Conservation (phyloP, 257 asterid species). For the Solanum habrochaites region DNA sequence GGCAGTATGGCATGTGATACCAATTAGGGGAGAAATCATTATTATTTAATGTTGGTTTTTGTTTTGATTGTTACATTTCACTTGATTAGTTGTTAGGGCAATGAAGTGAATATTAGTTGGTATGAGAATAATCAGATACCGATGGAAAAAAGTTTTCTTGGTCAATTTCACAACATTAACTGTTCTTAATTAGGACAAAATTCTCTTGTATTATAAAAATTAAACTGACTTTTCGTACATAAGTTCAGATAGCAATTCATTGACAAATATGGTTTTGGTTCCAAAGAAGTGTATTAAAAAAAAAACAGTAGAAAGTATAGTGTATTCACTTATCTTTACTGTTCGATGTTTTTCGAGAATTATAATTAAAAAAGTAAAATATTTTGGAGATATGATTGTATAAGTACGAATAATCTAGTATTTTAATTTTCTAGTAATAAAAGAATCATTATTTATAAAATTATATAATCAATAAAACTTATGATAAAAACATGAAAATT, state of each 20-base stretch:
- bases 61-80: background rate
- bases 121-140: background rate
- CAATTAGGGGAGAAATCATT: background rate
- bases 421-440: too few species aligned
- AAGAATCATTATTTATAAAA: too few species aligned
- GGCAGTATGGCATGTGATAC: slow-evolving; percentile 2
- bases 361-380: too few species aligned
- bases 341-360: too few species aligned
- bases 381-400: background rate
- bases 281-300: too few species aligned
- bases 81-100: background rate
- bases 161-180: background rate
- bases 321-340: too few species aligned
- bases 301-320: too few species aligned
- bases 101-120: background rate
- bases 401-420: too few species aligned
- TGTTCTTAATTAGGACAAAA: background rate
- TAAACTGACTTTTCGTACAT: background rate
- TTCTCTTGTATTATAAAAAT: background rate
- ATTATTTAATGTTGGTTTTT: background rate
- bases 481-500: too few species aligned
- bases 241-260: background rate
- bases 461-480: too few species aligned
- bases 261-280: too few species aligned
- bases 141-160: background rate